Base-by-base conservation (phyloP, 768 basidiomycete genomes). In the Obba rivulosa region DNA sequence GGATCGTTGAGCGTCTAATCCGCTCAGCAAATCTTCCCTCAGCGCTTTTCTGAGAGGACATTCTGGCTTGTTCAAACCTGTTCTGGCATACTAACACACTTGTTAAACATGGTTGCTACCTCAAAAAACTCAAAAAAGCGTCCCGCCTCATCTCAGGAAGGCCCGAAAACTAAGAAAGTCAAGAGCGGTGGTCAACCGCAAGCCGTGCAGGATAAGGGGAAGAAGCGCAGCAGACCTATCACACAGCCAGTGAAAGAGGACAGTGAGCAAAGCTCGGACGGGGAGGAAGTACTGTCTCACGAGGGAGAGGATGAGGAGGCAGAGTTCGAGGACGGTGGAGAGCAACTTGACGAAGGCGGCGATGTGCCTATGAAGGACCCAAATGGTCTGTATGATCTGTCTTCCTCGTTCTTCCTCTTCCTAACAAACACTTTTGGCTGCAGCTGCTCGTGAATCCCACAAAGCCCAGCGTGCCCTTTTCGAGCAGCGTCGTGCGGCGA, bases 401-500 rank as follows among this genome's bases (percentile, higher is more conserved):
- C 47, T 45, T 17, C 23, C 22, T 34, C 2, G 8, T 28, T 36
- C 50, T 8, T 45, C 20, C 21, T 8, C 28, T 23, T 22, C 53
- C 23, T 44, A n/a, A n/a, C 48, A 36, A 9, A 39, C 48, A 35
- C 41, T 8, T 39, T 40, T 22, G 28, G 7, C 21, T 53, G 2
- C 37, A 87, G 87, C 77, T 53, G 66, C 79, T 16, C 74, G 76
- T 37, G 86, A 90, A 66, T 76, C 83, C 0, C 88, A 88, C 49
- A 81, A 81, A 62, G 80, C 71, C 0, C 89, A 92, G 63, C 81
- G 81, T 43, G 72, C 59, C 8, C 63, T 91, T 0, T 77, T 77
- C 18, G 78, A 80, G 20, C 83, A 89, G 55, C 81, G 91, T 10
- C 78, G 76, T 37, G 85, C 86, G 0, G 75, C 85, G 2, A 92